These are phyloP conservation scores for Bathelium albidoporum DNA, from an alignment of 495 filamentous ascomycete genomes.

Conservation along the genomic window DNA sequence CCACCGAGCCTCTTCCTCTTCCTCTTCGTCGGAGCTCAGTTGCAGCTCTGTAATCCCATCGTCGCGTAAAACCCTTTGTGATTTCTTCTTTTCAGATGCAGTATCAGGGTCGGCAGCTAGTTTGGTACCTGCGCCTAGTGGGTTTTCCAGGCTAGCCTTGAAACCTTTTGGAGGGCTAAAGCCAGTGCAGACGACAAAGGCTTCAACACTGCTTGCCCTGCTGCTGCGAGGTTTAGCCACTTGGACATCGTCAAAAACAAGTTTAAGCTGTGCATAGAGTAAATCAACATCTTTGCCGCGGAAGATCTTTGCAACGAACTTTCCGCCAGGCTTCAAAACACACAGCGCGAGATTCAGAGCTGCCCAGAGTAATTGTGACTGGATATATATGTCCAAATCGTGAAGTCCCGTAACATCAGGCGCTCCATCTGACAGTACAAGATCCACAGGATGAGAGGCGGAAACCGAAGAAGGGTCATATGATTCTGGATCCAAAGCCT, in stretches of 20 bases:
- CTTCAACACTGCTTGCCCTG: slow-evolving; percentile 87
- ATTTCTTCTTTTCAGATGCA: slow-evolving; percentile 25
- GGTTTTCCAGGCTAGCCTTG: slow-evolving; percentile 56
- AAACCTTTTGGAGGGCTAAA: slow-evolving; percentile 53
- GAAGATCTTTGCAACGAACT: slow-evolving; percentile 97
- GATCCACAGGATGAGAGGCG: slow-evolving; percentile 64
- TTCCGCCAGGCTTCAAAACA: slow-evolving; percentile 83
- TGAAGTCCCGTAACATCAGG: slow-evolving; percentile 95
- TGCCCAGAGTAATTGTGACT: slow-evolving; percentile 87
- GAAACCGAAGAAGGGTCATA: slow-evolving; percentile 43
- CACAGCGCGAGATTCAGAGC: slow-evolving; percentile 87
- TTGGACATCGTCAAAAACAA: slow-evolving; percentile 76
- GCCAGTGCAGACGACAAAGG: slow-evolving; percentile 89
- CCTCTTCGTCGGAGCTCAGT: slow-evolving; percentile 31
- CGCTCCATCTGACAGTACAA: slow-evolving; percentile 89
- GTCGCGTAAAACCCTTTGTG: slow-evolving; percentile 19
- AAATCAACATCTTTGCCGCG: slow-evolving; percentile 85
- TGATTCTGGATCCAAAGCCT: slow-evolving; percentile 69
- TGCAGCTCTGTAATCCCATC: slow-evolving; percentile 55
- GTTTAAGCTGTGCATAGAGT: slow-evolving; percentile 80
- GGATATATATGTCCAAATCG: slow-evolving; percentile 95
- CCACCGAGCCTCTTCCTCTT: slow-evolving; percentile 48
- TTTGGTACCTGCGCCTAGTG: slow-evolving; percentile 47
- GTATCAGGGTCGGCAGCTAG: slow-evolving; percentile 21
- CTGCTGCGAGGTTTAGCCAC: slow-evolving; percentile 90